phyloP scores from a whole-genome alignment of 2,329 filamentous ascomycete species.

The Truncatella angustata region DNA sequence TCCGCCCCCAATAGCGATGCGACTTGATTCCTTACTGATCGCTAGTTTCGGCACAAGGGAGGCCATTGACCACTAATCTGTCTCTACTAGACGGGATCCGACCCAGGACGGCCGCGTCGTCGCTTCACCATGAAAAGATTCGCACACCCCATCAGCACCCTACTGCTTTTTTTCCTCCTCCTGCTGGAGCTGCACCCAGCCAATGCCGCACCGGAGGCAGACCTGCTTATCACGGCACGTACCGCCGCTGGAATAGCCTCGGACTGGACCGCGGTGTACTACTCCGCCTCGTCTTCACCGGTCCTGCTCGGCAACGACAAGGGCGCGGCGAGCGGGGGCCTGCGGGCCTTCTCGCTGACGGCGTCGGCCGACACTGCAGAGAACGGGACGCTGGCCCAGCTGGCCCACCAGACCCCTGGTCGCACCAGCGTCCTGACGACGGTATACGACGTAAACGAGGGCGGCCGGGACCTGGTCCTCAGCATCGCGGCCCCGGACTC shows the following conservation, averaged over 20 bases:
- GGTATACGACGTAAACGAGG: slow-evolving; percentile 35
- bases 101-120: no score
- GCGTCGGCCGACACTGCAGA: slow-evolving; percentile 25
- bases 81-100: no score
- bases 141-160: neutral
- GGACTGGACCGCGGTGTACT: slow-evolving; percentile 40
- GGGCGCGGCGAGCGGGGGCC: slow-evolving; percentile 39
- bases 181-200: neutral
- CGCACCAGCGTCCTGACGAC: slow-evolving; percentile 44
- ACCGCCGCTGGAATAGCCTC: slow-evolving; percentile 37
- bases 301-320: slow-evolving; percentile 46
- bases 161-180: neutral
- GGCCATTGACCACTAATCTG: neutral
- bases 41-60: no score
- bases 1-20: no score
- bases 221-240: slow-evolving; percentile 22
- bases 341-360: no score
- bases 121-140: no score
- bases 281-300: slow-evolving; percentile 26
- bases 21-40: no score
- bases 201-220: slow-evolving; percentile 5
- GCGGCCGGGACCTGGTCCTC: slow-evolving; percentile 34
- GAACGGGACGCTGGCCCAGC: slow-evolving; percentile 28
- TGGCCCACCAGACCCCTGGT: slow-evolving; percentile 32
- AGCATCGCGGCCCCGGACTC: slow-evolving; percentile 43